Evolutionary conservation across 768 basidiomycete species (phyloP), one percentile per base, ranked within the genome.

Genomic region (Auricularia cornea): DNA sequence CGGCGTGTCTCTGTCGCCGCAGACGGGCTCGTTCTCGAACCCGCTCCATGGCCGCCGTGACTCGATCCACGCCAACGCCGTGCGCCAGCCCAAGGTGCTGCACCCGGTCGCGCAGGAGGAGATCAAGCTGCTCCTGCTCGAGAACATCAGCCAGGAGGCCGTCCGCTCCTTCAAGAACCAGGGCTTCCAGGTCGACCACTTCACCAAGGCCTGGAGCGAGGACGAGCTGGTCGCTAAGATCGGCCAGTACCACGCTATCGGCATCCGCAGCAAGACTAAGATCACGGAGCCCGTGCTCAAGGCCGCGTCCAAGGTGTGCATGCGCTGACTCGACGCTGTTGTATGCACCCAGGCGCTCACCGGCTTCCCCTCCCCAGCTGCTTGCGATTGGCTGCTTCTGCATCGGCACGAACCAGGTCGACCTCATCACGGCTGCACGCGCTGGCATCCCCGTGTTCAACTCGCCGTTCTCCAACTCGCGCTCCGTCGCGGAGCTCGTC

Each of bases 371-470:
- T 16, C 12, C 28, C 10, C 70, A 99, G 94, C 89, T 99, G 56
- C 83, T 98, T 14, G 92, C 88, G 71, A 93, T 98, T 66, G 96
- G 97, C 12, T 99, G 97, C 75, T 99, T 99, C 83, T 99, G 97
- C 78, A 99, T 99, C 67, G 97, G 97, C 60, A 95, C 93, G 61
- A 98, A 98, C 76, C 97, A 98, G 75, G 97, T 98, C 67, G 94
- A 98, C 72, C 86, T 99, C 56, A 65, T 72, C 59, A 85, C 89
- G 2, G 94, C 95, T 29, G 86, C 89, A 38, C 84, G 84, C 61
- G 85, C 90, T 60, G 97, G 97, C 64, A 90, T 99, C 67, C 93
- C 96, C 31, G 96, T 99, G 62, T 99, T 99, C 83, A 99, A 99
- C 76, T 98, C 97, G 5, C 97, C 97, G 38, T 96, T 95, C 78